phyloP scores from a whole-genome alignment of 768 basidiomycete genomes.

The Myochromella boudieri region DNA sequence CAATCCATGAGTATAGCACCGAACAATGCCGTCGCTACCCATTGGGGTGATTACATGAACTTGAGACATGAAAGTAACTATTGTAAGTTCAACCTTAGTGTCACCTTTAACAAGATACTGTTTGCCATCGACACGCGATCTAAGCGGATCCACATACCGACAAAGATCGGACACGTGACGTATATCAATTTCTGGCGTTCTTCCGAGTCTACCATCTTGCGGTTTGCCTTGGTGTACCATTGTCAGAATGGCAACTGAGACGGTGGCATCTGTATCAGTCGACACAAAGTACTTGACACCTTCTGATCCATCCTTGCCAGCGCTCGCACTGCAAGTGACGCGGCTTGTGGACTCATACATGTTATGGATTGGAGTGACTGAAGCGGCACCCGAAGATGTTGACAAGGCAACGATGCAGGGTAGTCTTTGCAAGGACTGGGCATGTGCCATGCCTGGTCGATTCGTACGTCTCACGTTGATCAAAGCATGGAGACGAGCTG shows the following conservation, averaged over 20 bases:
- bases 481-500: slow-evolving; percentile 11
- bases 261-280: slow-evolving; percentile 25
- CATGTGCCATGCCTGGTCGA: slow-evolving; percentile 72
- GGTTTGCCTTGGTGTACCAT: too few relatives aligned
- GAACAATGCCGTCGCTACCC: slow-evolving; percentile 28
- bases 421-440: slow-evolving; percentile 72
- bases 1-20: slow-evolving; percentile 32
- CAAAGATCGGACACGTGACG: background rate
- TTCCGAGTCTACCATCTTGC: too few relatives aligned
- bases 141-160: background rate
- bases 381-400: slow-evolving; percentile 41
- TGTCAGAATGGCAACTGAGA: slow-evolving; percentile 16
- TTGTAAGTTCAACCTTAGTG: slow-evolving; percentile 9
- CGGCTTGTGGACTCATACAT: slow-evolving; percentile 72
- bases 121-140: background rate
- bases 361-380: slow-evolving; percentile 76
- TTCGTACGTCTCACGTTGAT: slow-evolving; percentile 27
- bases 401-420: slow-evolving; percentile 54
- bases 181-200: too few relatives aligned
- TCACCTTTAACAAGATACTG: background rate
- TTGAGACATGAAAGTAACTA: slow-evolving; percentile 5
- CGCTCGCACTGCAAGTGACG: slow-evolving; percentile 66
- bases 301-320: slow-evolving; percentile 50
- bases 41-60: slow-evolving; percentile 23
- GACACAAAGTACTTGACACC: slow-evolving; percentile 49